These are phyloP conservation scores for Linnemannia hyalina DNA, from an alignment of 192 early-diverging fungal species.

Conservation along the genomic window DNA sequence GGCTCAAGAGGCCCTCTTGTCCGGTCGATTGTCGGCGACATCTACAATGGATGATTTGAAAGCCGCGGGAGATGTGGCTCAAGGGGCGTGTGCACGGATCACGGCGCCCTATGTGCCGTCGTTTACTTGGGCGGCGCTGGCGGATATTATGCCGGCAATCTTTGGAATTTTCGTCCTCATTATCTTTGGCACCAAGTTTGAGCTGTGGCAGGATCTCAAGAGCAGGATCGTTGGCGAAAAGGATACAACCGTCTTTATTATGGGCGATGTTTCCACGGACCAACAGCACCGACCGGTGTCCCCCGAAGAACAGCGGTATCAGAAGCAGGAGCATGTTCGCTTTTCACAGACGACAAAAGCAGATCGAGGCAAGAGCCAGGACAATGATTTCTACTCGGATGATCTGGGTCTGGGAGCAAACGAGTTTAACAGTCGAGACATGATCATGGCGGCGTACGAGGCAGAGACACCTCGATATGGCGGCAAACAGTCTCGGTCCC, in stretches of 20 bases:
- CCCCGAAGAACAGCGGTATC: constrained; percentile 2
- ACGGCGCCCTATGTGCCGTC: constrained; percentile 25
- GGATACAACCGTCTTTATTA: constrained; percentile 21
- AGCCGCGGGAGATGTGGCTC: constrained; percentile 23
- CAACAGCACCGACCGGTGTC: neutral
- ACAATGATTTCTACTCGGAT: constrained; percentile 11
- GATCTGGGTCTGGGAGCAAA: neutral
- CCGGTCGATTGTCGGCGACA: neutral
- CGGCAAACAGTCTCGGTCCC: constrained; percentile 11
- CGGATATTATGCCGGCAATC: constrained; percentile 18
- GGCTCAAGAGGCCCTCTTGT: neutral
- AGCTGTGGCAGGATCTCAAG: constrained; percentile 41
- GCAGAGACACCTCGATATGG: neutral
- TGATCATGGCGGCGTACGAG: neutral
- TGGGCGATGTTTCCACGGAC: constrained; percentile 29
- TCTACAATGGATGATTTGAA: constrained; percentile 12
- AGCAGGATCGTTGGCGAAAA: neutral
- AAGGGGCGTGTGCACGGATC: constrained; percentile 15
- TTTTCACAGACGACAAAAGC: neutral
- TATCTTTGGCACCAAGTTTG: constrained; percentile 42
- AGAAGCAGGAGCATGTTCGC: neutral
- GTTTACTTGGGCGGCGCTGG: constrained; percentile 31
- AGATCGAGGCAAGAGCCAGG: neutral
- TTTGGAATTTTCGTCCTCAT: constrained; percentile 24
- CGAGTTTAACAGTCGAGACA: constrained; percentile 12